Percentiles rank a stretch among this genome's conserved stretches.
phyloP scores from a whole-genome alignment of 2,329 filamentous ascomycete genomes.

The Aulographum hederae region DNA sequence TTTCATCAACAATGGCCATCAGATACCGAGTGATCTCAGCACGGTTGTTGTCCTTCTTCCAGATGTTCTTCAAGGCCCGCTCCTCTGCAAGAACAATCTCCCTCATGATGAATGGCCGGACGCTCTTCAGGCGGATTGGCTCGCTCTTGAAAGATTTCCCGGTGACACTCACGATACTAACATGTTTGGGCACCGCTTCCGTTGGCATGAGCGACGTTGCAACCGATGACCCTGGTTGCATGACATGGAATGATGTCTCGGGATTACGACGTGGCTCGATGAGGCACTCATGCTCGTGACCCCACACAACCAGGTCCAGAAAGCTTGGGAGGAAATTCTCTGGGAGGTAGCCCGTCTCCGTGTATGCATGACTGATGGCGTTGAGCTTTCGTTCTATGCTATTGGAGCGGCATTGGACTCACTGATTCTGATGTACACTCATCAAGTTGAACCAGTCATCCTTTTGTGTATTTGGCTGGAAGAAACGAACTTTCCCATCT shows the following conservation, averaged over 20 bases:
- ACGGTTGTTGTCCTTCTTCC: constrained; percentile 68
- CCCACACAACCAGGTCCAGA: constrained; percentile 85
- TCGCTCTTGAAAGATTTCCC: constrained; percentile 68
- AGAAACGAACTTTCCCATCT: constrained; percentile 89
- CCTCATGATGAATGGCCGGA: constrained; percentile 75
- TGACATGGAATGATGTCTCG: constrained; percentile 83
- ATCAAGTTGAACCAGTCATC: constrained; percentile 93
- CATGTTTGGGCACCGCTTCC: constrained; percentile 80
- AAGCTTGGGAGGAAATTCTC: constrained; percentile 87
- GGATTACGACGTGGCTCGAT: constrained; percentile 72
- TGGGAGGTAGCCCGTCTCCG: constrained; percentile 80
- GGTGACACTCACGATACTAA: constrained; percentile 68
- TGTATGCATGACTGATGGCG: constrained; percentile 82
- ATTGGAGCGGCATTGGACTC: too few species aligned
- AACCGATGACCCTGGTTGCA: constrained; percentile 92
- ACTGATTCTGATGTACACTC: constrained; percentile 90
- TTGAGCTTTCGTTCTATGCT: too few species aligned
- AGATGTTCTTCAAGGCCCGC: constrained; percentile 56
- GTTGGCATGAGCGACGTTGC: constrained; percentile 82
- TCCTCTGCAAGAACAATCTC: constrained; percentile 67
- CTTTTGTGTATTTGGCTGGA: constrained; percentile 60
- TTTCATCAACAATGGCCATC: constrained; percentile 59
- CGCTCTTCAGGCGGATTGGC: constrained; percentile 67
- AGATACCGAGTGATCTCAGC: constrained; percentile 62
- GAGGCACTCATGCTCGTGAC: constrained; percentile 90